Percentiles rank a stretch among this genome's conserved stretches.
Evolutionary conservation across 2,329 filamentous ascomycete genomes (phyloP).

Genomic region (Cordyceps farinosa): DNA sequence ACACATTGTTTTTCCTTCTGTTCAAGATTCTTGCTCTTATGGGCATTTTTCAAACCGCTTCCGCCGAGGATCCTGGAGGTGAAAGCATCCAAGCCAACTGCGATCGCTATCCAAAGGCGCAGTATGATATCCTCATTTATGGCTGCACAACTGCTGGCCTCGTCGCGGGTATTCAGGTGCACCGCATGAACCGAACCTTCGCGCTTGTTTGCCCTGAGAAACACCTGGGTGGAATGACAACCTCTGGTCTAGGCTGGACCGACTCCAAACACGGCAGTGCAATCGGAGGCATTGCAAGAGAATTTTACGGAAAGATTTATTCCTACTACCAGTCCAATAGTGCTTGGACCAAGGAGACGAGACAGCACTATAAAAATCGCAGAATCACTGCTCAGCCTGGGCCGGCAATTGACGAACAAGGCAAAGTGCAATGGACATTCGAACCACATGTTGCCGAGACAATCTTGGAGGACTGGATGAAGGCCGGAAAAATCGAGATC

Average conservation of each 20-base stretch:
- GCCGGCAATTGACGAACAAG: constrained; percentile 4
- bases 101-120: not conserved
- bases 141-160: constrained; percentile 14
- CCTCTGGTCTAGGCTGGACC: constrained; percentile 16
- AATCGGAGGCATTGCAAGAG: constrained; percentile 15
- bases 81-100: not conserved
- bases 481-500: constrained; percentile 1
- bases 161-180: constrained; percentile 8
- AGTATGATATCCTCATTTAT: constrained; percentile 17
- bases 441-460: constrained; percentile 13
- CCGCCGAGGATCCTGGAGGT: not conserved
- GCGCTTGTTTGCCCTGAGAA: constrained; percentile 8
- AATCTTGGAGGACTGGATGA: constrained; percentile 15
- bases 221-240: constrained; percentile 11
- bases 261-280: constrained; percentile 13
- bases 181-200: constrained; percentile 11
- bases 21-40: not conserved
- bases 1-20: not conserved
- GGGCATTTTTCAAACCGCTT: not conserved
- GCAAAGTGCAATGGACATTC: constrained; percentile 15
- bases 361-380: not conserved
- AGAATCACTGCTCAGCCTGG: constrained; percentile 10
- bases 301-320: constrained; percentile 14
- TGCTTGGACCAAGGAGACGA: constrained; percentile 1
- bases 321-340: not conserved